Evolutionary conservation across 2,329 filamentous ascomycete genomes (phyloP).

Genomic region (Tolypocladium nubicola): DNA sequence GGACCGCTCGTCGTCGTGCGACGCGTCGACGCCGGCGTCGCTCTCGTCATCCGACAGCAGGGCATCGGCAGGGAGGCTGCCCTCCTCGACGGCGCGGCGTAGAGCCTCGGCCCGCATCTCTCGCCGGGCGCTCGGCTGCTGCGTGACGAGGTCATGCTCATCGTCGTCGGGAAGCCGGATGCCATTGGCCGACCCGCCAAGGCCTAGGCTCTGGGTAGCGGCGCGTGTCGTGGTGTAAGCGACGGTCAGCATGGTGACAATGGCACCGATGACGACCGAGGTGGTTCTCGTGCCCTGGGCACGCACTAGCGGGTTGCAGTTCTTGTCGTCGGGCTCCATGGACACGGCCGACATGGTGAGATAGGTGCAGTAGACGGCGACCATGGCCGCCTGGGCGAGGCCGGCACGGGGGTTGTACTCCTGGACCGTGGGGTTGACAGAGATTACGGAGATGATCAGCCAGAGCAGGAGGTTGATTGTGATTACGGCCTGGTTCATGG

Average conservation of each 20-base stretch:
- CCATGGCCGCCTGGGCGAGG: constrained; percentile 94
- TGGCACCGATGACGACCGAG: constrained; percentile 82
- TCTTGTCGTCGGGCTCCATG: constrained; percentile 91
- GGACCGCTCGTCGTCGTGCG: constrained; percentile 78
- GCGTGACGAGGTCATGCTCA: constrained; percentile 80
- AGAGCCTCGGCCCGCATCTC: constrained; percentile 92
- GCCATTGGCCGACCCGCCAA: constrained; percentile 42
- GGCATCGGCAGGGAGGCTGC: constrained; percentile 82
- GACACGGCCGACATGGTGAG: constrained; percentile 96
- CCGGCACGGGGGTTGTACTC: constrained; percentile 89
- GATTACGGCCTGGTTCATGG: constrained; percentile 95
- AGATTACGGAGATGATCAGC: constrained; percentile 69
- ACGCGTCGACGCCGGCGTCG: constrained; percentile 49
- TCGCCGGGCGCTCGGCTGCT: constrained; percentile 67
- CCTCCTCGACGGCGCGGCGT: constrained; percentile 83
- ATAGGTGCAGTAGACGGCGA: constrained; percentile 96
- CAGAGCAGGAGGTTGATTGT: constrained; percentile 86
- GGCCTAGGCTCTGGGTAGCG: constrained; percentile 76
- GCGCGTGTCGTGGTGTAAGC: constrained; percentile 96
- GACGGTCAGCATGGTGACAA: constrained; percentile 93
- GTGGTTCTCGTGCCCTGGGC: constrained; percentile 82
- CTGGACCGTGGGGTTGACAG: constrained; percentile 82
- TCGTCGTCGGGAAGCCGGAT: constrained; percentile 59
- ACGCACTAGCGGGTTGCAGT: constrained; percentile 84
- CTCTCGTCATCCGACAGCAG: constrained; percentile 65